phyloP scores from a whole-genome alignment of 2,329 filamentous ascomycete genomes.

The Fusarium sp. region DNA sequence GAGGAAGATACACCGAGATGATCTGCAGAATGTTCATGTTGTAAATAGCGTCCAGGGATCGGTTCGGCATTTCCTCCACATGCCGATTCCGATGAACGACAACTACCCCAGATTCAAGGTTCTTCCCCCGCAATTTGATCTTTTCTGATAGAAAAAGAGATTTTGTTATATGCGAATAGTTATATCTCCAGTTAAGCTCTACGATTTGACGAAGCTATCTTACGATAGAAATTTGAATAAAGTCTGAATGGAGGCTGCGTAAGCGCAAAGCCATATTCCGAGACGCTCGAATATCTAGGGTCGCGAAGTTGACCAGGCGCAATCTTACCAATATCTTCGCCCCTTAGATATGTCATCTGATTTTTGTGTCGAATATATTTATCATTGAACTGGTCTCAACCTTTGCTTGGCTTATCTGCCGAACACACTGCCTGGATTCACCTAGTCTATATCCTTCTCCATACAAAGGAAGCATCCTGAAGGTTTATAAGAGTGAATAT shows the following conservation, averaged over 20 bases:
- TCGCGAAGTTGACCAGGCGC: not conserved
- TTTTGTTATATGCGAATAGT: not conserved
- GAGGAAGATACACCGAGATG: not conserved
- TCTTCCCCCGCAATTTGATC: not conserved
- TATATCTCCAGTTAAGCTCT: not conserved
- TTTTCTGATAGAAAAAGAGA: not conserved
- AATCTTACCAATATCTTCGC: not conserved
- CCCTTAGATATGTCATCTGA: not conserved
- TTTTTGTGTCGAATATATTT: not conserved
- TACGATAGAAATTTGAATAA: not conserved
- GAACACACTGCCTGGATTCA: not conserved
- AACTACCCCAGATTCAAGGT: not conserved
- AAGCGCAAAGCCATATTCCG: too few species aligned
- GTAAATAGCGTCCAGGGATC: not conserved
- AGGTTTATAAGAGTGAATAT: not conserved
- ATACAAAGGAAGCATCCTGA: not conserved
- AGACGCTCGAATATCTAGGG: not conserved
- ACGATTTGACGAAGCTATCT: not conserved
- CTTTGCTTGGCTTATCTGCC: not conserved
- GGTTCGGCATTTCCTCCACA: constrained; percentile 5
- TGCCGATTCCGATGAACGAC: constrained; percentile 6
- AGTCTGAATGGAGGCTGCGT: not conserved
- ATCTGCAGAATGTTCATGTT: not conserved
- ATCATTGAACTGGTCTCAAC: not conserved
- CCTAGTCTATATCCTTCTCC: not conserved